Evolutionary conservation across 2,329 filamentous ascomycete species (phyloP), one percentile per base, ranked within the genome.

Genomic region (Samsoniella hepiali): DNA sequence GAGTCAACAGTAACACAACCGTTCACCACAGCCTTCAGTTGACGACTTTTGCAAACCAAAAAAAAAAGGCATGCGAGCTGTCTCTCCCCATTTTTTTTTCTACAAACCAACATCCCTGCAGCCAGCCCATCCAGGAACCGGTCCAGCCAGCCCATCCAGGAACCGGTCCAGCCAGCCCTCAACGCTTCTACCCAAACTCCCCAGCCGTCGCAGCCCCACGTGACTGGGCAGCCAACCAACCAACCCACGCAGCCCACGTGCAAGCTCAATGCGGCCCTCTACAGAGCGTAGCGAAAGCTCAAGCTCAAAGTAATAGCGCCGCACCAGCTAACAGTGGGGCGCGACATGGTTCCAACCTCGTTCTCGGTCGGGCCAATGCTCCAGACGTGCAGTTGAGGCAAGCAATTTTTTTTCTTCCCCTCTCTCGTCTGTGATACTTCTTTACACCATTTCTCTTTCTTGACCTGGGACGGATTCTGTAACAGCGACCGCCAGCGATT

Each of bases 201-300:
- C 22, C 22, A 22, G 22, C 22, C 57, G 58, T 59, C 29, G 42
- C 38, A 9, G 54, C 11, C 31, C 36, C 72, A 74, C 72, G 71
- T 74, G 72, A 73, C 64, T 40, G 3, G 22, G 13, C 45, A 57
- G 53, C 69, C 69, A 73, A 73, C 72, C 69, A 75, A 22, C 67
- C 38, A 40, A 40, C 38, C 22, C 38, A 40, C 38, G 34, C 62
- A 27, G n/a, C 56, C 62, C 55, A 63, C 55, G 56, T 63, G 56
- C 62, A 29, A 15, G 15, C 29, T 59, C 7, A 10, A 50, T 29
- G 44, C 56, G 56, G 56, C 17, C 15, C 29, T 50, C 32, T 27
- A 45, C 17, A n/a, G 10, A 36, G 3, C 44, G 22, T 22, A 40
- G n/a, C 36, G 38, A 42, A 22, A 22, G 22, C 22, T 22, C 22